Evolutionary conservation across 495 filamentous ascomycete species (phyloP), one percentile per base, ranked within the genome.

Genomic region (Penicillium verhagenii): DNA sequence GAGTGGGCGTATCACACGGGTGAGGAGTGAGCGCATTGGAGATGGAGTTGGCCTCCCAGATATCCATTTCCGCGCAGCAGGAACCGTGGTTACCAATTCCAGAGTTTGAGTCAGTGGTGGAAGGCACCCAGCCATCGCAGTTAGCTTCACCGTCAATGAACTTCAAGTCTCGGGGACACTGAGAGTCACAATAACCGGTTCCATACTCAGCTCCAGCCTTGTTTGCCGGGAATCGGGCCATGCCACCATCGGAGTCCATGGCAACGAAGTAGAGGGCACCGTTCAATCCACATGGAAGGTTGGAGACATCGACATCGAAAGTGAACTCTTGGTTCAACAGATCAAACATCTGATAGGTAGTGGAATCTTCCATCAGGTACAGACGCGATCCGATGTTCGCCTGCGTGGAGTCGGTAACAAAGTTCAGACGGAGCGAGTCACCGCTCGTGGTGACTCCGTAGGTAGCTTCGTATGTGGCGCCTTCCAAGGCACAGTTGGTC

Each of bases 161-260:
- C 57, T 83, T 84, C 49, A 86, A 63, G 55, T 85, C 83, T 13
- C 73, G 73, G 1, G 82, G 81, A 60, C 87, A 91, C 67, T 90
- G 86, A 11, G 86, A 82, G 66, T 91, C 87, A 58, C 87, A 91
- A 66, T 91, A 90, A 0, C 87, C 87, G 0, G 87, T 88, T n/a
- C 87, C 87, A 50, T 87, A 89, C 45, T 73, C 74, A 40, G 87
- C 86, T 37, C 87, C 87, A 4, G 86, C 87, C 35, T 79, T 78
- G 75, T 90, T 90, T 43, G 71, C 66, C 0, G 73, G 58, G 58
- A 74, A 77, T 28, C 71, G 65, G 21, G 77, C 53, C 55, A 78
- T 69, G 19, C 82, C 86, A 63, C 87, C 87, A 44, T 81, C 79
- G 9, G 76, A 65, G 38, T 85, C 78, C 87, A 90, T 90, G 59